Conservation (phyloP, 176 grass and related monocot species). For the Musa schizocarpa region DNA sequence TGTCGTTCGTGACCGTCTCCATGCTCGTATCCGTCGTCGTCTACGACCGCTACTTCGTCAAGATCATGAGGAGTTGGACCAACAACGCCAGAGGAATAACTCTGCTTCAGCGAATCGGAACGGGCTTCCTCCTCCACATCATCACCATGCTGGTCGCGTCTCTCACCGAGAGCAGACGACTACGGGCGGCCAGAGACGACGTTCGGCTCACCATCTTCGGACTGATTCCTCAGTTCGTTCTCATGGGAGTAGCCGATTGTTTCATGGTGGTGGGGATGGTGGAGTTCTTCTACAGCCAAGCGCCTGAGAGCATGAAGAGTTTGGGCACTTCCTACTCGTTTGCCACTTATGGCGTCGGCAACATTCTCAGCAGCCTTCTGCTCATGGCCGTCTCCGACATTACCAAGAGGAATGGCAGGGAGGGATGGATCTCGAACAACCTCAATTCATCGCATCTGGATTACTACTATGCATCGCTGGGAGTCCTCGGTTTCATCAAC, state of each 20-base stretch:
- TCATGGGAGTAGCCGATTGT: constrained; percentile 2
- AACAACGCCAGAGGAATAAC: background rate
- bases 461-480: constrained; percentile 8
- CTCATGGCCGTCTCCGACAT: background rate
- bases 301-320: constrained; percentile 14
- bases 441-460: constrained; percentile 7
- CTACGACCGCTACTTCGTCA: constrained; percentile 10
- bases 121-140: background rate
- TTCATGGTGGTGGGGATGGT: constrained; percentile 1
- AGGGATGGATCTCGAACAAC: constrained; percentile 12
- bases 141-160: background rate
- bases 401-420: background rate
- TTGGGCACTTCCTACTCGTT: background rate
- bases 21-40: constrained; percentile 1
- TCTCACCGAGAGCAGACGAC: background rate
- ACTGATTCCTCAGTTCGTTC: constrained; percentile 3
- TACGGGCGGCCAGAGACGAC: background rate
- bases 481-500: constrained; percentile 2
- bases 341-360: background rate
- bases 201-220: background rate
- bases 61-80: background rate
- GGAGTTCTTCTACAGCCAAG: constrained; percentile 12
- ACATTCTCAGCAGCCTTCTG: constrained; percentile 6
- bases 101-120: background rate
- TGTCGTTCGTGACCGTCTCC: background rate